Evolutionary conservation across 2,329 filamentous ascomycete genomes (phyloP).

Genomic region (Aureobasidium sp.): DNA sequence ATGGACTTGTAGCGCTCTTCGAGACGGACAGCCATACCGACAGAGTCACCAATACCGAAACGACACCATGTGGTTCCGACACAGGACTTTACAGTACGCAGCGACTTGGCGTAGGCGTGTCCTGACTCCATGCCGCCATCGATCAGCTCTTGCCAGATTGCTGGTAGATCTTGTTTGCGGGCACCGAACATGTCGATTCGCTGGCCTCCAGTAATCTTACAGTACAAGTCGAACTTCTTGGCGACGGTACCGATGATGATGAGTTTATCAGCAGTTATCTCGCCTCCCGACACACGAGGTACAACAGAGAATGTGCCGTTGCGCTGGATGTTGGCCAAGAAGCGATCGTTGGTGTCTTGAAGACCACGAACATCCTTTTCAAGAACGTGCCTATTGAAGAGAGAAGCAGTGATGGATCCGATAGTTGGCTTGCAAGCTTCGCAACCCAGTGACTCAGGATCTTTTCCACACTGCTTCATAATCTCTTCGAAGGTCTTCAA

Average conservation of each 20-base stretch:
- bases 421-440: conserved; percentile 80
- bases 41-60: conserved; percentile 80
- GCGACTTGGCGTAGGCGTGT: conserved; percentile 81
- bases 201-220: conserved; percentile 87
- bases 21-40: conserved; percentile 79
- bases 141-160: conserved; percentile 73
- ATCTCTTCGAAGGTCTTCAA: conserved; percentile 64
- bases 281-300: conserved; percentile 72
- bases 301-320: conserved; percentile 88
- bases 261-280: conserved; percentile 80
- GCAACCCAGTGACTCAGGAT: conserved; percentile 66
- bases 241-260: conserved; percentile 77
- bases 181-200: conserved; percentile 91
- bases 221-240: conserved; percentile 76
- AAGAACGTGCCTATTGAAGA: conserved; percentile 80
- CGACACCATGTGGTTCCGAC: conserved; percentile 89
- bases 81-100: conserved; percentile 85
- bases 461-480: conserved; percentile 69
- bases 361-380: conserved; percentile 61
- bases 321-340: conserved; percentile 80
- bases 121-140: conserved; percentile 84
- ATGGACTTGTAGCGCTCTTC: conserved; percentile 92
- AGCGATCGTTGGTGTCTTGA: conserved; percentile 86
- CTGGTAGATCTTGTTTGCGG: conserved; percentile 73
- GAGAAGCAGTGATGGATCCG: conserved; percentile 68